Evolutionary conservation across 805 yeast genomes (phyloP), one percentile per base, ranked within the genome.

Genomic region (Lipomyces oligophaga): DNA sequence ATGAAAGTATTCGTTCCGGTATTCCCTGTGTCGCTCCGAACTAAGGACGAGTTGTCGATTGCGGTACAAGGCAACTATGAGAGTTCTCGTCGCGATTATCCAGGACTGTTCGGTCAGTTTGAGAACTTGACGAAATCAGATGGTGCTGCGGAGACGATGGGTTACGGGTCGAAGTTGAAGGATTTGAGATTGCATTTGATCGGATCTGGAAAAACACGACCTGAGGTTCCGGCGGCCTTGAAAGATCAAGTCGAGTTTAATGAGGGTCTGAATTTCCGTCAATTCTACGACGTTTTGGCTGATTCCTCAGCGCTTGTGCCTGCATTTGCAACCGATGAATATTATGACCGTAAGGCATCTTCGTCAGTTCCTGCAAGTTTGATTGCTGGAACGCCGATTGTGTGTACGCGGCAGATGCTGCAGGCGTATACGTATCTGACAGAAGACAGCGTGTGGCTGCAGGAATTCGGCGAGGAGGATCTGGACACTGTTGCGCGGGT

Each of bases 51-150:
- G 32, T 35, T 41, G 15, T 38, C 48, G 15, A 46, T 52, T 38
- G 42, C 46, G 32, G 25, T 52, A 36, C 57, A 52, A 30, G 57
- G 57, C 13, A 50, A 52, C 34, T 52, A 50, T 43, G 57, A 52
- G 34, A 41, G 55, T 5, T 45, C 41, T 16, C 47, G 57, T 13
- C 57, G 57, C 19, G 55, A 52, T 40, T 52, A 52, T 37, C 39
- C 42, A 5, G 34, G 45, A n/a, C 47, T 52, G 28, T 50, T 52
- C 37, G 30, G 20, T 24, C 57, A 51, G 19, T 45, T 52, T 19
- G 45, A 42, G 40, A 27, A 39, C 7, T 45, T 52, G 36, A 25
- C 43, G 15, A 25, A 52, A 27, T 34, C 35, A 34, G 26, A 38
- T n/a, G 49, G 46, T 18, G 43, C 19, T 3, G 37, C 40, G 25